These are phyloP conservation scores for Omphalea diandra DNA, from an alignment of 441 rosid species.

Conservation along the genomic window DNA sequence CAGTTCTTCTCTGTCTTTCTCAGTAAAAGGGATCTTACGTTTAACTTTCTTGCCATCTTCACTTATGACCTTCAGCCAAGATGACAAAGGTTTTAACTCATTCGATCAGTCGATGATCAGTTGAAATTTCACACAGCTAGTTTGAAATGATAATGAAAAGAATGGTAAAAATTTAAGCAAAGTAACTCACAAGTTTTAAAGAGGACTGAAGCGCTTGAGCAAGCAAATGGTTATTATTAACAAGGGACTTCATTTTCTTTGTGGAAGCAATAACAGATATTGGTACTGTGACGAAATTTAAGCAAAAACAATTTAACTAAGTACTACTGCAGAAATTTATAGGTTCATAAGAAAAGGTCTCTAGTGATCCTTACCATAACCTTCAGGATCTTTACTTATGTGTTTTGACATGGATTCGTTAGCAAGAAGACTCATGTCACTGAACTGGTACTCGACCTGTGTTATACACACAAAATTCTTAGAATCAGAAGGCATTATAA, in stretches of 20 bases:
- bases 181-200: slow-evolving; percentile 72
- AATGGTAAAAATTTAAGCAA: slow-evolving; percentile 7
- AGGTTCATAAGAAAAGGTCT: neutral
- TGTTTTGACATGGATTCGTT: slow-evolving; percentile 84
- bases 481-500: too few relatives aligned
- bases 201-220: slow-evolving; percentile 75
- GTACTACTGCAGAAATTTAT: neutral
- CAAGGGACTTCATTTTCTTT: slow-evolving; percentile 80
- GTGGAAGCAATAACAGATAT: slow-evolving; percentile 69
- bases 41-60: slow-evolving; percentile 76
- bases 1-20: slow-evolving; percentile 80
- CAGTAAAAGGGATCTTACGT: slow-evolving; percentile 73
- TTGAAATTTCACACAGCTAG: neutral
- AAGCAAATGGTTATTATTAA: slow-evolving; percentile 56
- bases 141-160: neutral
- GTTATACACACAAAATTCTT: slow-evolving; percentile 1
- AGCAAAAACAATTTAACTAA: too few relatives aligned
- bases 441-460: slow-evolving; percentile 89
- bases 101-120: neutral
- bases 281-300: slow-evolving; percentile 73
- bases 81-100: neutral
- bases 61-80: slow-evolving; percentile 54
- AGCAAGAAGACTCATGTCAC: slow-evolving; percentile 88
- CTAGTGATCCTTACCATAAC: slow-evolving; percentile 62
- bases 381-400: slow-evolving; percentile 78